phyloP scores from a whole-genome alignment of 257 asterid genomes.

The Penstemon newberryi region DNA sequence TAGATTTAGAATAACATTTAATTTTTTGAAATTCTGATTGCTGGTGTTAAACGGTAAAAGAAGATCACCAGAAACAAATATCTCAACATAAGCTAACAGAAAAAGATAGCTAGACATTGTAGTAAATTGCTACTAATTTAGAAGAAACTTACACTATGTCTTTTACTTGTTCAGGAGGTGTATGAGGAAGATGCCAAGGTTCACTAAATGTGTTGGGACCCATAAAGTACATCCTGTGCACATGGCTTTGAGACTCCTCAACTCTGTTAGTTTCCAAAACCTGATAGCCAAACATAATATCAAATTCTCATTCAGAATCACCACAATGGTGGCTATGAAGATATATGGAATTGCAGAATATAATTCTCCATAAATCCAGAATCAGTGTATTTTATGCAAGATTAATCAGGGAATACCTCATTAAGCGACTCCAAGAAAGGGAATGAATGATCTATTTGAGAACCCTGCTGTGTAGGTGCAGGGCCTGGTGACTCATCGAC shows the following conservation, averaged over 20 bases:
- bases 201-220: slow-evolving; percentile 93
- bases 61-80: slow-evolving; percentile 1
- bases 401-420: slow-evolving; percentile 55
- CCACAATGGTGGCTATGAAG: slow-evolving; percentile 20
- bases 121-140: slow-evolving; percentile 18
- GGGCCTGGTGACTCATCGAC: slow-evolving; percentile 93
- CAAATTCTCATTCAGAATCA: slow-evolving; percentile 21
- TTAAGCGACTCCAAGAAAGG: slow-evolving; percentile 97
- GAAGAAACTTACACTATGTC: slow-evolving; percentile 82
- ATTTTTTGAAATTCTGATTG: slow-evolving; percentile 5
- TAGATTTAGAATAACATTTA: slow-evolving; percentile 33
- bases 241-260: slow-evolving; percentile 97
- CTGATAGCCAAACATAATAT: slow-evolving; percentile 46
- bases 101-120: slow-evolving; percentile 10
- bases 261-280: slow-evolving; percentile 97
- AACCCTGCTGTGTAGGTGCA: slow-evolving; percentile 90
- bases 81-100: background rate
- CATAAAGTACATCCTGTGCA: slow-evolving; percentile 92
- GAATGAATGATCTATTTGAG: slow-evolving; percentile 94
- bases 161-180: slow-evolving; percentile 90
- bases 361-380: slow-evolving; percentile 1
- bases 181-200: slow-evolving; percentile 99
- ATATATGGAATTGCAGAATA: slow-evolving; percentile 14
- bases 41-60: slow-evolving; percentile 9
- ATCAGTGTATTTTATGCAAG: slow-evolving; percentile 8